A percentile compares a stretch with the other conserved stretches of the same genome.
These are phyloP conservation scores for Aspergillus indologenus DNA, from an alignment of 495 filamentous ascomycete species.

Conservation along the genomic window DNA sequence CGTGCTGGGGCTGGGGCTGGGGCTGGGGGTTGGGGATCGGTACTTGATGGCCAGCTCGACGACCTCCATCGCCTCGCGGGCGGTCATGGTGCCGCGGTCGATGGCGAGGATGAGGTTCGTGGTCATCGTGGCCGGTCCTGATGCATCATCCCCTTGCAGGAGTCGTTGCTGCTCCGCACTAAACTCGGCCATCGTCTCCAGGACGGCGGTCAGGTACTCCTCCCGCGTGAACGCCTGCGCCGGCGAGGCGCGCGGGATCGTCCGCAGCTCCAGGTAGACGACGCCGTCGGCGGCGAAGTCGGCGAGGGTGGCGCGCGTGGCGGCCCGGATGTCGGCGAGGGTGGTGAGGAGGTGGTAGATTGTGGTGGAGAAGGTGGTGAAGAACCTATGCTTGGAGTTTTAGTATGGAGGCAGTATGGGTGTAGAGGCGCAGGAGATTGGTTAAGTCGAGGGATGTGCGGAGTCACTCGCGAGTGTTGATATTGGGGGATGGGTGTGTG, in stretches of 20 bases:
- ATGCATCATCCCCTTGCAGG: no score
- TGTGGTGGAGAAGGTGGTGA: slow-evolving; percentile 58
- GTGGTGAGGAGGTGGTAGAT: slow-evolving; percentile 46
- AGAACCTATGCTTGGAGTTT: slow-evolving; percentile 61
- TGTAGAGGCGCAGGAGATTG: no score
- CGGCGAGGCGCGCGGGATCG: background rate
- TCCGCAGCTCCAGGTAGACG: background rate
- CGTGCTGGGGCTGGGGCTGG: no score
- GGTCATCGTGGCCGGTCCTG: no score
- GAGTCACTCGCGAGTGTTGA: no score
- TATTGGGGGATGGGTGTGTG: no score
- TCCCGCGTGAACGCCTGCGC: background rate
- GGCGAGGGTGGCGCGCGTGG: no score
- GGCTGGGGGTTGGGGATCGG: slow-evolving; percentile 15
- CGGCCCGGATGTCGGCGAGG: slow-evolving; percentile 5
- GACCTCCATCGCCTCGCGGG: slow-evolving; percentile 54
- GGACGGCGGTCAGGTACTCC: background rate
- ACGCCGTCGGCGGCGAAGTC: background rate
- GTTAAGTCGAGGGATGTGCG: no score
- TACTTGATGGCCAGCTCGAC: slow-evolving; percentile 62
- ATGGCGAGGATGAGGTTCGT: slow-evolving; percentile 71
- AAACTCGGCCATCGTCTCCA: background rate
- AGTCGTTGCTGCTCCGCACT: no score
- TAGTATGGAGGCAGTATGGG: no score
- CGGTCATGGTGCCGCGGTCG: slow-evolving; percentile 60